Percentiles rank a stretch among this genome's conserved stretches.
These are phyloP conservation scores for Erysimum cheiranthoides DNA, from an alignment of 345 rosid genomes.

Conservation along the genomic window DNA sequence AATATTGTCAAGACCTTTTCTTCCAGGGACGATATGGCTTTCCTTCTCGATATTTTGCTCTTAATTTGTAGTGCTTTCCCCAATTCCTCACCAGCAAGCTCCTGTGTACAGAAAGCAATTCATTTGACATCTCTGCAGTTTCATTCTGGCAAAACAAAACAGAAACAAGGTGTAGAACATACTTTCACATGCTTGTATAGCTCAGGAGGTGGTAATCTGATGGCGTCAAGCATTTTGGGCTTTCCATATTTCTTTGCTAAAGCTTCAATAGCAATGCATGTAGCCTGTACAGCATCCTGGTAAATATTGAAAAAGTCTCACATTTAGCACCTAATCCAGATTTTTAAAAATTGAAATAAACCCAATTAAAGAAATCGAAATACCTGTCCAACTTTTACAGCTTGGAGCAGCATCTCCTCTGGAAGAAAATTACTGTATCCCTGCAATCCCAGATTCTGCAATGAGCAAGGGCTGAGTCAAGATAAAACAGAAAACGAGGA, in stretches of 20 bases:
- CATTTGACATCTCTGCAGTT: slow-evolving; percentile 13
- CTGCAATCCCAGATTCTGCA: slow-evolving; percentile 50
- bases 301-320: slow-evolving; percentile 19
- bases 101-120: slow-evolving; percentile 54
- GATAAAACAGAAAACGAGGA: slow-evolving; percentile 9
- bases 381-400: slow-evolving; percentile 97
- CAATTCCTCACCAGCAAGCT: slow-evolving; percentile 87
- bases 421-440: slow-evolving; percentile 93
- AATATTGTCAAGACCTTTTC: slow-evolving; percentile 76
- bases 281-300: slow-evolving; percentile 88
- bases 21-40: slow-evolving; percentile 82
- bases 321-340: slow-evolving; percentile 36
- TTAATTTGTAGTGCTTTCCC: slow-evolving; percentile 74
- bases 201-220: slow-evolving; percentile 88
- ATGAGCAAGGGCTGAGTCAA: slow-evolving; percentile 30
- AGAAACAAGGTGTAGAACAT: slow-evolving; percentile 40
- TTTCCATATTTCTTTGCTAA: slow-evolving; percentile 84
- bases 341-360: slow-evolving; percentile 2
- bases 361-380: slow-evolving; percentile 42
- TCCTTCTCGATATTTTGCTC: slow-evolving; percentile 87
- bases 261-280: slow-evolving; percentile 77
- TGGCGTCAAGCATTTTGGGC: slow-evolving; percentile 86
- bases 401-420: slow-evolving; percentile 90
- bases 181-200: slow-evolving; percentile 90
- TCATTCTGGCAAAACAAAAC: slow-evolving; percentile 25